These are phyloP conservation scores for Eucalyptus albens DNA, from an alignment of 345 rosid species.

Conservation along the genomic window DNA sequence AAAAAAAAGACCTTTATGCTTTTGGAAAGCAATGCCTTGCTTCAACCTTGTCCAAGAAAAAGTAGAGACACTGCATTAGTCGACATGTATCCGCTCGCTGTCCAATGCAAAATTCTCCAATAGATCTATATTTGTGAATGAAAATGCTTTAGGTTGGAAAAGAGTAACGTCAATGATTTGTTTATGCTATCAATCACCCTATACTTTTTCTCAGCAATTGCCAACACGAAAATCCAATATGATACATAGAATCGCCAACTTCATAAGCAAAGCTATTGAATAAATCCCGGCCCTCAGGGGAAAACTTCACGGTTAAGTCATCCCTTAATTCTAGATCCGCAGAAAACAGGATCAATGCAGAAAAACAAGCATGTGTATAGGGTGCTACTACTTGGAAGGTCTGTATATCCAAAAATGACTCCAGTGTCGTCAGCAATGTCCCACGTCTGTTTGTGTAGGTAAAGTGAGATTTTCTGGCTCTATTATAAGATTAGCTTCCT, in stretches of 20 bases:
- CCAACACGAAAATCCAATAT: background rate
- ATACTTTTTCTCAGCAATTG: background rate
- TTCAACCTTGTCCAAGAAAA: background rate
- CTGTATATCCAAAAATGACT: background rate
- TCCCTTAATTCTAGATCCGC: background rate
- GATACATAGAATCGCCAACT: background rate
- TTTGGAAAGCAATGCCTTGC: background rate
- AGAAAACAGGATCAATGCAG: background rate
- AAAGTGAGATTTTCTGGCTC: background rate
- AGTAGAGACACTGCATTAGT: background rate
- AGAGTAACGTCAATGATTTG: background rate
- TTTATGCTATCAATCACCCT: background rate
- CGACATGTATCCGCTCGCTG: background rate
- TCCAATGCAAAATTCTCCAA: background rate
- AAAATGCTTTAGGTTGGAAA: background rate
- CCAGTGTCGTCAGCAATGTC: background rate
- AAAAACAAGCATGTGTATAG: background rate
- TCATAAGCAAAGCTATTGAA: background rate
- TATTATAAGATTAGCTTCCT: background rate
- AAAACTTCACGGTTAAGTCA: background rate
- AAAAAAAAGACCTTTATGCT: background rate
- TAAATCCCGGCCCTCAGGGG: background rate
- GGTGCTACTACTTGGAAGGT: background rate
- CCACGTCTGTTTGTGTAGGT: background rate
- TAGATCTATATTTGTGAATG: background rate